phyloP scores from a whole-genome alignment of 768 basidiomycete species.

The Lactifluus volemus region DNA sequence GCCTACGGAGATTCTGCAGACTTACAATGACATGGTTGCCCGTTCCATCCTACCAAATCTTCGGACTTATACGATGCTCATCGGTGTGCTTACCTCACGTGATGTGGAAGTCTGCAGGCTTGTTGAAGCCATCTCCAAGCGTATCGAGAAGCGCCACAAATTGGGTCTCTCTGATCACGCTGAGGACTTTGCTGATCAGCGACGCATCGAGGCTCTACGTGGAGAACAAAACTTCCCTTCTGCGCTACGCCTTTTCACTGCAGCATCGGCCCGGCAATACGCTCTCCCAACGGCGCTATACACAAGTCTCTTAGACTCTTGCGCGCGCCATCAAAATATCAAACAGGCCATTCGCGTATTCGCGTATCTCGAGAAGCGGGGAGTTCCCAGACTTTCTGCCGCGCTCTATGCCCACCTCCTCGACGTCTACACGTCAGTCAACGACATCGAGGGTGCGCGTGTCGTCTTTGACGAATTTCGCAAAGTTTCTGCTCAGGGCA shows the following conservation, averaged over 20 bases:
- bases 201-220: constrained; percentile 36
- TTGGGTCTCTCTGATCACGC: constrained; percentile 28
- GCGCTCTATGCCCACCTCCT: constrained; percentile 48
- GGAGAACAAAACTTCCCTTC: constrained; percentile 63
- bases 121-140: constrained; percentile 23
- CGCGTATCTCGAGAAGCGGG: constrained; percentile 46
- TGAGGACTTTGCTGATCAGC: constrained; percentile 27
- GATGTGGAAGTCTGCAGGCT: constrained; percentile 53
- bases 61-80: constrained; percentile 52
- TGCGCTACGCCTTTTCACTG: constrained; percentile 67
- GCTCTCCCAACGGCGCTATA: constrained; percentile 36
- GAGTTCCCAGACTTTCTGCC: constrained; percentile 27
- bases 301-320: constrained; percentile 49
- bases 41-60: constrained; percentile 52
- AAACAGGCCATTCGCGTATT: constrained; percentile 58
- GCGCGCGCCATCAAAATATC: constrained; percentile 47
- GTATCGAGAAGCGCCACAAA: constrained; percentile 36
- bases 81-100: constrained; percentile 54
- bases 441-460: constrained; percentile 42
- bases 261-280: constrained; percentile 35
- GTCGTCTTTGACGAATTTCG: constrained; percentile 58
- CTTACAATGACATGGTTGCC: constrained; percentile 66
- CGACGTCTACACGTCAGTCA: constrained; percentile 43
- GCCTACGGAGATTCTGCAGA: constrained; percentile 47
- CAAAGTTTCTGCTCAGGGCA: constrained; percentile 32